Evolutionary conservation across 768 basidiomycete species (phyloP).

Genomic region (Lenzites betulinus): DNA sequence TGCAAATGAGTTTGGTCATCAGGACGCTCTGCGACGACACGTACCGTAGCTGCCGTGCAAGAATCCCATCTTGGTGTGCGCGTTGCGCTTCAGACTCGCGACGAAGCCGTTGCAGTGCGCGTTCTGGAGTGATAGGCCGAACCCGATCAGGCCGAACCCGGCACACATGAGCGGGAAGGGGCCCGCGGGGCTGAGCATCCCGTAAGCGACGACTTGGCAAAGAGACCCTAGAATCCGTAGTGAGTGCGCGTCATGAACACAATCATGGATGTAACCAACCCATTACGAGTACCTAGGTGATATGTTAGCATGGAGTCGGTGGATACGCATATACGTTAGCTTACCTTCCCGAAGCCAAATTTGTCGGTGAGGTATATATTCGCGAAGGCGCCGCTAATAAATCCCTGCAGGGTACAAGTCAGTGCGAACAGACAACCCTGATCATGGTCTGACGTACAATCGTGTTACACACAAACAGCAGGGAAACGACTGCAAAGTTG

Average conservation of each 20-base stretch:
- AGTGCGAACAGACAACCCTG: too few relatives aligned
- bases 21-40: neutral
- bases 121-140: slow-evolving; percentile 52
- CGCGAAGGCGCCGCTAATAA: slow-evolving; percentile 45
- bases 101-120: slow-evolving; percentile 75
- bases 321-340: neutral
- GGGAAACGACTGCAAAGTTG: slow-evolving; percentile 54
- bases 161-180: slow-evolving; percentile 67
- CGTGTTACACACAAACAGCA: slow-evolving; percentile 57
- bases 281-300: neutral
- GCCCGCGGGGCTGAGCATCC: slow-evolving; percentile 52
- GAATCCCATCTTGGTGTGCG: slow-evolving; percentile 65
- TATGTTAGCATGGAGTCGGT: neutral
- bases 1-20: neutral
- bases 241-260: neutral
- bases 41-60: slow-evolving; percentile 66
- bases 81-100: slow-evolving; percentile 53
- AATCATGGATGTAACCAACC: neutral
- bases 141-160: slow-evolving; percentile 46
- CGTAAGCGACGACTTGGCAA: slow-evolving; percentile 54
- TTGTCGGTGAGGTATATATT: slow-evolving; percentile 52
- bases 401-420: slow-evolving; percentile 38
- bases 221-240: slow-evolving; percentile 42
- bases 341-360: slow-evolving; percentile 51
- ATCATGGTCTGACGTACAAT: slow-evolving; percentile 31